Evolutionary conservation across 345 rosid species (phyloP).

Genomic region (Pistacia integerrima): DNA sequence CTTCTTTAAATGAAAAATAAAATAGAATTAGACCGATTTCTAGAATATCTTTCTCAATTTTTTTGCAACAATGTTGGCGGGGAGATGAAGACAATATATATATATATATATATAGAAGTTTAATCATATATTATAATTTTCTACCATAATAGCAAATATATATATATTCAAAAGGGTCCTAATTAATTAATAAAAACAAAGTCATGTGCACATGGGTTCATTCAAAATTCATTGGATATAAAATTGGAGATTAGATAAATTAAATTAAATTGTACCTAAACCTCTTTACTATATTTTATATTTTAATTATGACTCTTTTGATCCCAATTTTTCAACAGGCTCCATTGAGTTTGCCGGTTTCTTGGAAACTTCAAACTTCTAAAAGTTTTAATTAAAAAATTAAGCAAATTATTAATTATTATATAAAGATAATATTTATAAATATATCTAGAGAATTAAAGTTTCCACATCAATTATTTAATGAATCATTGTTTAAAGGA

Average conservation of each 20-base stretch:
- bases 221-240: neutral
- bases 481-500: neutral
- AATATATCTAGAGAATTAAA: neutral
- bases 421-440: too few species aligned
- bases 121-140: neutral
- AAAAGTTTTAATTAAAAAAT: too few species aligned
- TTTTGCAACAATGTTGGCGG: too few species aligned
- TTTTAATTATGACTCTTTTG: too few species aligned
- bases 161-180: neutral
- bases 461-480: neutral
- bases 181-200: neutral
- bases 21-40: too few species aligned
- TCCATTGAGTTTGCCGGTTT: neutral
- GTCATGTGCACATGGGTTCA: conserved; percentile 5
- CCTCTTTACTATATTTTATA: neutral
- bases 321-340: neutral
- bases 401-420: too few species aligned
- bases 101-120: too few species aligned
- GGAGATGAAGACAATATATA: too few species aligned
- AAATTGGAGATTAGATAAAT: neutral
- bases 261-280: neutral
- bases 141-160: neutral
- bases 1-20: too few species aligned
- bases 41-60: too few species aligned
- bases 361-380: neutral